These are phyloP conservation scores for Globisporangium radiosum DNA, from an alignment of 352 stramenopile species.

Conservation along the genomic window DNA sequence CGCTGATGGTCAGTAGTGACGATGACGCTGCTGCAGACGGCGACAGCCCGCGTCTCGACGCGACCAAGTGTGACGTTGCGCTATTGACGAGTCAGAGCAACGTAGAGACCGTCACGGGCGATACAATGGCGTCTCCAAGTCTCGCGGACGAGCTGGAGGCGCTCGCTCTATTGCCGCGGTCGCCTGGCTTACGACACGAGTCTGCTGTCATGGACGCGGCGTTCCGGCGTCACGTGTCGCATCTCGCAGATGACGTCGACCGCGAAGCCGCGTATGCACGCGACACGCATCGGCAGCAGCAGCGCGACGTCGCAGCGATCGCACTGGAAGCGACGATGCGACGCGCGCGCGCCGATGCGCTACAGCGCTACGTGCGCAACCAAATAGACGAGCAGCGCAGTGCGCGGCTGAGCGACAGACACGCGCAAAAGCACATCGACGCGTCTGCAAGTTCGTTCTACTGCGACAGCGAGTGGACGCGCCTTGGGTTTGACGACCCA, in stretches of 20 bases:
- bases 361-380: slow-evolving; percentile 44
- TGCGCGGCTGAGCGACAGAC: slow-evolving; percentile 20
- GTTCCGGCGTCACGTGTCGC: slow-evolving; percentile 49
- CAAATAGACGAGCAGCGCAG: slow-evolving; percentile 45
- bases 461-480: slow-evolving; percentile 41
- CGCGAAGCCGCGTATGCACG: slow-evolving; percentile 52
- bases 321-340: slow-evolving; percentile 41
- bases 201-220: slow-evolving; percentile 34
- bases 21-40: slow-evolving; percentile 19
- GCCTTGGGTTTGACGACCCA: slow-evolving; percentile 45
- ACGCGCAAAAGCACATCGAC: slow-evolving; percentile 26
- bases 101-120: slow-evolving; percentile 28
- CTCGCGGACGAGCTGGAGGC: slow-evolving; percentile 50
- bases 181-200: slow-evolving; percentile 12
- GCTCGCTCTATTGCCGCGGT: slow-evolving; percentile 34
- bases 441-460: slow-evolving; percentile 52
- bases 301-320: slow-evolving; percentile 44
- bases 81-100: slow-evolving; percentile 40
- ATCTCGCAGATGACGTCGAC: slow-evolving; percentile 43
- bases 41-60: slow-evolving; percentile 11
- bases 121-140: slow-evolving; percentile 11
- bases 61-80: slow-evolving; percentile 29
- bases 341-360: slow-evolving; percentile 38
- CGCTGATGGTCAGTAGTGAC: slow-evolving; percentile 41
- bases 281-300: slow-evolving; percentile 46